Evolutionary conservation across 176 grass and related monocot genomes (phyloP), one percentile per base, ranked within the genome.

Genomic region (Raddia guianensis): DNA sequence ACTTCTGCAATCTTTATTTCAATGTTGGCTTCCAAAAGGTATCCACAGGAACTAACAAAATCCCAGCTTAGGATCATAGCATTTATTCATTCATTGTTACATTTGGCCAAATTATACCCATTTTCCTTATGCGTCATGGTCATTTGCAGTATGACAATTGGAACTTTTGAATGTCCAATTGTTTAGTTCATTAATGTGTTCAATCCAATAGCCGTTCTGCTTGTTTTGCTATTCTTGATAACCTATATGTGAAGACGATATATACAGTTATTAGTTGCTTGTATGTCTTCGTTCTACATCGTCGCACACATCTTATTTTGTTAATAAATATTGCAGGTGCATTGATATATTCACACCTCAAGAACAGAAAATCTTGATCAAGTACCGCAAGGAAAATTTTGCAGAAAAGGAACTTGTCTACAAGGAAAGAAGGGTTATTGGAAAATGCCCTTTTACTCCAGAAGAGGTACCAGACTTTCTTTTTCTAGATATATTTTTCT

Each of bases 391-490:
- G 58, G 88, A 86, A 35, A 53, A 99, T 85, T 99, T 99, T 93
- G 84, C 86, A 72, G 68, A 79, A 8, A 99, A 99, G 72, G 47
- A 72, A 53, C 90, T 99, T 87, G 65, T 95, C 71, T 85, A 89
- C 50, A 90, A 68, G 72, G 84, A 95, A 79, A 93, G 90, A 82
- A 91, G 79, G 81, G 63, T 91, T 16, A 93, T 93, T 42, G 96
- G 96, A 52, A 98, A 98, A 72, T 98, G 96, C 55, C 96, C 96
- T 75, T 98, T 98, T 72, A 98, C 96, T 83, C 96, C 96, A 79
- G 96, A 95, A 90, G 92, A 99, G 96, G 96, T 95, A 93, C 68
- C 32, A 2, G 62, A 57, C 66, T 62, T 79, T 40, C 66, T 62
- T 57, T 59, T 80, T 75, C 27, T 59, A 81, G 14, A 72, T 55